phyloP scores from a whole-genome alignment of 768 basidiomycete species.

The Kwoniella pini region DNA sequence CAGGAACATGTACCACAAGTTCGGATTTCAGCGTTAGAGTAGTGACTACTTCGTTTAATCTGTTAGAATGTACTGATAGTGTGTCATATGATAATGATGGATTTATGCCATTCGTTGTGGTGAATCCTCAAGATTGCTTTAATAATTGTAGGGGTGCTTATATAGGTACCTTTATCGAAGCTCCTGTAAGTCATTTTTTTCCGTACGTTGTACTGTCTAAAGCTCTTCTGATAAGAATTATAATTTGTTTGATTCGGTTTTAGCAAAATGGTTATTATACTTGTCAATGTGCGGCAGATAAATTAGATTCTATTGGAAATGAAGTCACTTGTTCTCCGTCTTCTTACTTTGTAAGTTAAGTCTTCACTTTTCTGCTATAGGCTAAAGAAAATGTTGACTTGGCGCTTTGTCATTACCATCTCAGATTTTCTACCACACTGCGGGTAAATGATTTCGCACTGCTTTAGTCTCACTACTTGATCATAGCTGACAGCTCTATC shows the following conservation, averaged over 20 bases:
- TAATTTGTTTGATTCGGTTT: no score
- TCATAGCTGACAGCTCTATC: not conserved
- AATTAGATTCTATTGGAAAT: not conserved
- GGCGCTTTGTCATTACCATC: not conserved
- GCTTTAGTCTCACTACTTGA: not conserved
- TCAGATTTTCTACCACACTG: not conserved
- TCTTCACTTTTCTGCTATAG: not conserved
- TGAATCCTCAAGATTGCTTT: constrained; percentile 5
- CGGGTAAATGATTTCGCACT: not conserved
- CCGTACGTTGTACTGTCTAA: not conserved
- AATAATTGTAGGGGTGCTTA: constrained; percentile 9
- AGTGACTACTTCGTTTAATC: not conserved
- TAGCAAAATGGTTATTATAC: constrained; percentile 6
- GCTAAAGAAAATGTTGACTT: not conserved
- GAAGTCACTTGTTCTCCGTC: not conserved
- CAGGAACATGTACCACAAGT: not conserved
- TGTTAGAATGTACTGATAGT: not conserved
- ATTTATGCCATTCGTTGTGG: not conserved
- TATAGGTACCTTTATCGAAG: not conserved
- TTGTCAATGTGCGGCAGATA: not conserved
- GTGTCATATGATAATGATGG: not conserved
- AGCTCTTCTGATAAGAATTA: not conserved
- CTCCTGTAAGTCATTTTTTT: not conserved
- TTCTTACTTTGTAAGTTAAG: not conserved
- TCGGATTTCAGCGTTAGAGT: not conserved